These are phyloP conservation scores for Coemansia aciculifera DNA, from an alignment of 192 early-diverging fungal genomes.

Conservation along the genomic window DNA sequence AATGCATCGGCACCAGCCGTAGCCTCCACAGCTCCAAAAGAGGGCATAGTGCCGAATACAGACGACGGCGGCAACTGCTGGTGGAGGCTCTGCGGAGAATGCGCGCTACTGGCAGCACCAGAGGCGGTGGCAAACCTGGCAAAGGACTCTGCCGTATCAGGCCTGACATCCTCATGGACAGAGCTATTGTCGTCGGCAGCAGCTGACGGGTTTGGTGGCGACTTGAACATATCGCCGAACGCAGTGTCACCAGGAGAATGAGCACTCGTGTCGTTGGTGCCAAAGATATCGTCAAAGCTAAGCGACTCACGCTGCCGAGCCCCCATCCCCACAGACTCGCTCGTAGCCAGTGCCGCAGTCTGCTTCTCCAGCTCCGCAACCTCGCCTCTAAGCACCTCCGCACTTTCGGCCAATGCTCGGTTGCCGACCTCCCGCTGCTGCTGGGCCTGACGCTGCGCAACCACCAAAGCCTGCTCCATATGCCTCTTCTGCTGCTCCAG, in stretches of 20 bases:
- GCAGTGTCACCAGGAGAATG: slow-evolving; percentile 18
- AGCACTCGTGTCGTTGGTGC: slow-evolving; percentile 25
- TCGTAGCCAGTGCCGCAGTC: slow-evolving; percentile 1
- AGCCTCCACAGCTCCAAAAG: slow-evolving; percentile 4
- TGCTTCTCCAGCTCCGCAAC: slow-evolving; percentile 23
- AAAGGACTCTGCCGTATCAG: slow-evolving; percentile 15
- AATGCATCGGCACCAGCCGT: slow-evolving; percentile 27
- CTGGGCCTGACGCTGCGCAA: slow-evolving; percentile 28
- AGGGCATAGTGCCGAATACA: slow-evolving; percentile 26
- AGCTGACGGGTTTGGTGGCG: slow-evolving; percentile 11
- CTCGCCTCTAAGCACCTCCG: slow-evolving; percentile 15
- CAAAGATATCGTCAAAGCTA: slow-evolving; percentile 58
- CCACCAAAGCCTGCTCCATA: slow-evolving; percentile 24
- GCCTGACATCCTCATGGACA: neutral
- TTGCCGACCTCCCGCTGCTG: slow-evolving; percentile 28
- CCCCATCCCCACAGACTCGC: slow-evolving; percentile 1
- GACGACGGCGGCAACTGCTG: slow-evolving; percentile 18
- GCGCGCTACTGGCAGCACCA: neutral
- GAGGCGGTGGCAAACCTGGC: neutral
- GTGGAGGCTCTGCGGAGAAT: neutral
- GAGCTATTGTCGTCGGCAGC: neutral
- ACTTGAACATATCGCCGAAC: slow-evolving; percentile 22
- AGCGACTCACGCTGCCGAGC: slow-evolving; percentile 15
- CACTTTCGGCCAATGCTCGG: slow-evolving; percentile 11
- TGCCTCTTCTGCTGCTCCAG: slow-evolving; percentile 41